Evolutionary conservation across 2,329 filamentous ascomycete genomes (phyloP).

Genomic region (Xenosphaeropsis pyriputrescens): DNA sequence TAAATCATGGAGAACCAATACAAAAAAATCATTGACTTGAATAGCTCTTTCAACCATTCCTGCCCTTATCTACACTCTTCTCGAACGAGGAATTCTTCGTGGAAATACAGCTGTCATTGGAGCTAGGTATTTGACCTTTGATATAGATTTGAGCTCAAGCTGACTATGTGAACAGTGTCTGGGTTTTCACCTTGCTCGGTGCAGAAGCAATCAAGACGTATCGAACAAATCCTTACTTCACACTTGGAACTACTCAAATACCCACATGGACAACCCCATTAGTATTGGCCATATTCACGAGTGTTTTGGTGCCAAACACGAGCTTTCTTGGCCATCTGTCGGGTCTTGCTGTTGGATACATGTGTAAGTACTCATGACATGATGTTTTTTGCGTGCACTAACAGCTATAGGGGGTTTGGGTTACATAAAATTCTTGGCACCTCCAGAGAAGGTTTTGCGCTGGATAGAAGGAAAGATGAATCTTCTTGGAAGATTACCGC

Average conservation of each 20-base stretch:
- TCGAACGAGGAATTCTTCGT: slow-evolving; percentile 60
- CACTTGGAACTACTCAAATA: slow-evolving; percentile 47
- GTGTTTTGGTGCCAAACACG: slow-evolving; percentile 64
- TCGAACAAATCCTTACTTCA: slow-evolving; percentile 65
- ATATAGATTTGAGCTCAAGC: not conserved
- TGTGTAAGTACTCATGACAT: slow-evolving; percentile 42
- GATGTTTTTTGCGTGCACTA: not conserved
- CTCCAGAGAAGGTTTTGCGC: slow-evolving; percentile 73
- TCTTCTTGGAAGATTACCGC: slow-evolving; percentile 67
- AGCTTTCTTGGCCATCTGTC: slow-evolving; percentile 80
- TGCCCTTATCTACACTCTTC: slow-evolving; percentile 62
- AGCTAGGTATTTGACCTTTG: slow-evolving; percentile 46
- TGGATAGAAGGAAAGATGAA: slow-evolving; percentile 86
- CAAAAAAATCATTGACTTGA: slow-evolving; percentile 2
- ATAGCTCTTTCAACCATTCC: slow-evolving; percentile 71
- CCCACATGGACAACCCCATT: slow-evolving; percentile 88
- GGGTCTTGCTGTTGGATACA: slow-evolving; percentile 71
- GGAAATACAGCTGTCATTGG: slow-evolving; percentile 66
- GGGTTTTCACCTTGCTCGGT: slow-evolving; percentile 80
- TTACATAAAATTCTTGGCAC: slow-evolving; percentile 78
- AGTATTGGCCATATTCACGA: slow-evolving; percentile 58
- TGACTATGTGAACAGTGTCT: slow-evolving; percentile 43
- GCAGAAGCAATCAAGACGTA: slow-evolving; percentile 80
- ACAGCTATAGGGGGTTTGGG: slow-evolving; percentile 55
- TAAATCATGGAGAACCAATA: not conserved